Conservation (phyloP, 352 stramenopile genomes). For the Pythium utonaiense region DNA sequence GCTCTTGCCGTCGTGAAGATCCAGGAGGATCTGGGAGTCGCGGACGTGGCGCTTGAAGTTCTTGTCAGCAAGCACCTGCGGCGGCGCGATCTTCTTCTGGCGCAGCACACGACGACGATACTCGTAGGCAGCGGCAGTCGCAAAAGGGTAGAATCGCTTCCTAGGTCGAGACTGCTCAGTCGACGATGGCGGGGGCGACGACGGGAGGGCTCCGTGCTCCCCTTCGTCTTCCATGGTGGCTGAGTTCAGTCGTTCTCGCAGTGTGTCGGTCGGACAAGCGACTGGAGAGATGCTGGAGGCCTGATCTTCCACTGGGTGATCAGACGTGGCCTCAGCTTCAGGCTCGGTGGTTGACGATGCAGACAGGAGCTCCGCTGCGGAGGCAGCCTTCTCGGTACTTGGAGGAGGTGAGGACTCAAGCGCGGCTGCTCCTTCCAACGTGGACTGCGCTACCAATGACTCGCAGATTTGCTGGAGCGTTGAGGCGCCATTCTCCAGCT, state of each 20-base stretch:
- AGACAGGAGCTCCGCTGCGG: not conserved
- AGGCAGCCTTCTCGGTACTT: not conserved
- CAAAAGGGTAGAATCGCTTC: constrained; percentile 54
- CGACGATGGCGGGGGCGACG: not conserved
- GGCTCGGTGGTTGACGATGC: not conserved
- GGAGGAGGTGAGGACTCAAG: not conserved
- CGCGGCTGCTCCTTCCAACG: not conserved
- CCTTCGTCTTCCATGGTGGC: constrained; percentile 19
- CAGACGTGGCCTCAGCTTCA: not conserved
- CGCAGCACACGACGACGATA: constrained; percentile 51
- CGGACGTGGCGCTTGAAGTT: constrained; percentile 43
- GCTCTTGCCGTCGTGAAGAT: constrained; percentile 49
- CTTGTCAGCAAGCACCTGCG: constrained; percentile 28
- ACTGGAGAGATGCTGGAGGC: not conserved
- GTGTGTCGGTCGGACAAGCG: constrained; percentile 3
- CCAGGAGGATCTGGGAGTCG: constrained; percentile 41
- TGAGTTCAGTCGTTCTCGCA: constrained; percentile 18
- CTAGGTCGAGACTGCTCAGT: not conserved
- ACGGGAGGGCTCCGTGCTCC: not conserved
- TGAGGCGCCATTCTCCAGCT: constrained; percentile 12
- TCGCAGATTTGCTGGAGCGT: constrained; percentile 52
- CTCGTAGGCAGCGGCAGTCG: constrained; percentile 55
- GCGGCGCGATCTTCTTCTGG: constrained; percentile 14
- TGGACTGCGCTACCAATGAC: constrained; percentile 32
- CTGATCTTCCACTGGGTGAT: not conserved